Base-by-base conservation (phyloP, 2,329 filamentous ascomycete genomes). In the Cercospora sp. region DNA sequence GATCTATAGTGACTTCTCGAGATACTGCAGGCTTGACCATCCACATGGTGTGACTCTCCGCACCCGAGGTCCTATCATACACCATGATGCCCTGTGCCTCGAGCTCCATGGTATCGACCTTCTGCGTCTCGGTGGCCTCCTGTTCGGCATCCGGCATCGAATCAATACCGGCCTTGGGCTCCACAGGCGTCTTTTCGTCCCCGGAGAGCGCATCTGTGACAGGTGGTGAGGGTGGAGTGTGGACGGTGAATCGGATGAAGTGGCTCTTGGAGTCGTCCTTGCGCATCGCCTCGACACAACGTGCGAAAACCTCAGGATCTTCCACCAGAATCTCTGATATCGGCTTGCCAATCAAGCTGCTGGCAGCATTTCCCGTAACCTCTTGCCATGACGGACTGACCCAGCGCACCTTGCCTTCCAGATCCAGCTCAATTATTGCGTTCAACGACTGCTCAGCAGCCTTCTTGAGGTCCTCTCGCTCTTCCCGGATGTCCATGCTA, bases 71-170 rank as follows among this genome's bases (percentile, higher is more conserved):
- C 69, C 91, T 89, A 79, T 98, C 94, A 78, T 97, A 98, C 6
- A 98, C 93, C 91, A 98, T 96, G 77, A 99, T 99, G 23, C 95
- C 95, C 80, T 99, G 95, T 6, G 92, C 96, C 81, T 99, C 96
- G 68, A 99, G 86, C 70, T 93, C 90, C 68, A 97, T 85, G 45
- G 88, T 84, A n/a, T 80, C 77, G 39, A 80, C 77, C 9, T 28
- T 74, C 70, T 59, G 64, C 59, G 9, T 72, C 67, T 57, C 65
- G 18, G 23, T 45, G 7, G 45, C 26, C 18, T 61, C 48, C 23
- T 61, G 23, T n/a, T 66, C 58, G 26, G 39, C 60, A 16, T 65
- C 66, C 33, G 68, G 62, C 60, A 67, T 67, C 13, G 65, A 45
- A 42, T 72, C 71, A 18, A 67, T 18, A 12, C 68, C 71, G 70